These are phyloP conservation scores for Alternaria novae-zelandiae DNA, from an alignment of 2,329 filamentous ascomycete genomes.

Conservation along the genomic window DNA sequence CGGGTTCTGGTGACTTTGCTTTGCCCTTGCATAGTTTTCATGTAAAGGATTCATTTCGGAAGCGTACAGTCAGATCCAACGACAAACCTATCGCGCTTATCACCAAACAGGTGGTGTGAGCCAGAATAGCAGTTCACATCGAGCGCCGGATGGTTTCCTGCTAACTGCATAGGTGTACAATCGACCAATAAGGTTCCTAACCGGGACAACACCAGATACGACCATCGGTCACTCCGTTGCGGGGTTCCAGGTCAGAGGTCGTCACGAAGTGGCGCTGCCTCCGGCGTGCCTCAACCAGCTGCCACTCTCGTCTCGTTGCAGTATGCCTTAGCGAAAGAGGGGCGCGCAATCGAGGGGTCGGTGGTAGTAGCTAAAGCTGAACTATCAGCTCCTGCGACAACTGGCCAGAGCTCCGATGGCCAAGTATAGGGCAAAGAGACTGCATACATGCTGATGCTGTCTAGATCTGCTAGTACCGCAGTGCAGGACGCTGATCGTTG, in stretches of 20 bases:
- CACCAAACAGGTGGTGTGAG: not conserved
- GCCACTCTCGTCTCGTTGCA: conserved; percentile 1
- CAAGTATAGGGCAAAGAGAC: not conserved
- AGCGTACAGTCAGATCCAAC: not conserved
- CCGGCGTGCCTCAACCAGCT: conserved; percentile 12
- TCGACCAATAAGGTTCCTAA: conserved; percentile 6
- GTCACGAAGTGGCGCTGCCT: conserved; percentile 14
- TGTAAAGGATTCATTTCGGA: conserved; percentile 3
- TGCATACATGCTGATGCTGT: not conserved
- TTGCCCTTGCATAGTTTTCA: conserved; percentile 7
- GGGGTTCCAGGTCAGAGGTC: conserved; percentile 7
- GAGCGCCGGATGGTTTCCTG: conserved; percentile 9
- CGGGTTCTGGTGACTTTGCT: not conserved
- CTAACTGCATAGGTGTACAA: not conserved
- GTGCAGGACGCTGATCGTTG: not conserved
- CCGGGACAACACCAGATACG: not conserved
- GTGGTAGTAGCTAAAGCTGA: not conserved
- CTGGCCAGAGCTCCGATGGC: not conserved
- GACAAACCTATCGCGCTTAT: conserved; percentile 1
- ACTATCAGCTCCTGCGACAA: not conserved
- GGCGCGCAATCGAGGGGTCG: not conserved
- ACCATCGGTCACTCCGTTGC: conserved; percentile 15
- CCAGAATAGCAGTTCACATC: not conserved
- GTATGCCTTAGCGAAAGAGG: conserved; percentile 4
- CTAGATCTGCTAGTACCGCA: not conserved